Percentiles rank a stretch among this genome's conserved stretches.
Evolutionary conservation across 768 basidiomycete species (phyloP).

Genomic region (Naganishia vaughanmartiniae): DNA sequence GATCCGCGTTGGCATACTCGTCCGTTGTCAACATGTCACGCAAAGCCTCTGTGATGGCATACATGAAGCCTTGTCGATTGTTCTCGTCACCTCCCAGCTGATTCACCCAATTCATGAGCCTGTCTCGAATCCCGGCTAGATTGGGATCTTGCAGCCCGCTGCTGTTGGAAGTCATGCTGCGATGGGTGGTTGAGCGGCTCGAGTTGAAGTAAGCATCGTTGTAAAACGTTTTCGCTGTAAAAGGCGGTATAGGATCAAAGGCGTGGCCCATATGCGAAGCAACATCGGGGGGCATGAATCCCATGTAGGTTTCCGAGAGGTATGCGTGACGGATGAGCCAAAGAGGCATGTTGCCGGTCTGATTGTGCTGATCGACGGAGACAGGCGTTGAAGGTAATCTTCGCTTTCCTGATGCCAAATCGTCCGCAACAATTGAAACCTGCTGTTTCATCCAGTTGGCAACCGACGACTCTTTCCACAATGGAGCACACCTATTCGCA

Average conservation of each 20-base stretch:
- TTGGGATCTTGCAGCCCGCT: slow-evolving; percentile 11
- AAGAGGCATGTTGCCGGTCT: slow-evolving; percentile 33
- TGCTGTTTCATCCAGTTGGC: slow-evolving; percentile 70
- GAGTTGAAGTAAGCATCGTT: slow-evolving; percentile 68
- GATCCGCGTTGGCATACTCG: slow-evolving; percentile 29
- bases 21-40: background rate
- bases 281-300: slow-evolving; percentile 68
- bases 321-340: slow-evolving; percentile 62
- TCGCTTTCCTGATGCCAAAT: slow-evolving; percentile 25
- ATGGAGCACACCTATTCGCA: slow-evolving; percentile 66
- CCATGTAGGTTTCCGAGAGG: slow-evolving; percentile 58
- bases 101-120: slow-evolving; percentile 6
- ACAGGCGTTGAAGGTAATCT: slow-evolving; percentile 1
- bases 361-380: background rate
- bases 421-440: slow-evolving; percentile 55
- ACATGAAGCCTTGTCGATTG: slow-evolving; percentile 15
- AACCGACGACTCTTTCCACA: slow-evolving; percentile 76
- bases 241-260: slow-evolving; percentile 85
- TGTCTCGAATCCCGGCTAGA: background rate
- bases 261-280: slow-evolving; percentile 61
- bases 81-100: slow-evolving; percentile 6
- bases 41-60: background rate
- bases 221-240: slow-evolving; percentile 61
- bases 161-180: background rate
- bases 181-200: slow-evolving; percentile 2